Evolutionary conservation across 1,284 basidiomycete genomes (phyloP), one percentile per base, ranked within the genome.

Genomic region (Leccinum fuscescens): DNA sequence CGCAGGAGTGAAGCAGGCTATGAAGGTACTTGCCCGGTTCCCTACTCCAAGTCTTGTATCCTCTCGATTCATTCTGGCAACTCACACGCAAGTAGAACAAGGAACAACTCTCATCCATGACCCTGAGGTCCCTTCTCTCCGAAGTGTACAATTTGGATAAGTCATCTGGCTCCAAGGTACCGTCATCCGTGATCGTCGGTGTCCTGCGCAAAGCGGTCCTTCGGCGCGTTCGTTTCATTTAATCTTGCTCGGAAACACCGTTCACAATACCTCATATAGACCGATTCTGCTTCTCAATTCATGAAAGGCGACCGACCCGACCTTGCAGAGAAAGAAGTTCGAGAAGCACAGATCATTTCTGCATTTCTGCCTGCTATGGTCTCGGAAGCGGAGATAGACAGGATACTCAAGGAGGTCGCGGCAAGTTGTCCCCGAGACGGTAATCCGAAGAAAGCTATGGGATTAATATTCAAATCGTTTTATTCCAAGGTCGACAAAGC

Each of bases 111-210:
- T 76, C 81, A 55, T 85, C 87, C 14, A 86, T 78, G 51, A 82
- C 82, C 17, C 77, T 89, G 63, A 84, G 88, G 88, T 86, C 86
- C 17, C 79, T 88, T 37, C 77, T 90, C 9, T 79, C 88, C 6
- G 88, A 91, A 62, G 79, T 91, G 2, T 85, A 90, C 65, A 78
- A 82, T 17, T 79, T 82, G 39, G 89, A 90, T 75, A 91, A 91
- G 72, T 71, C 71, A 4, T 72, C 79, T 20, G 75, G 76, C 54
- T 71, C 75, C 35, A 74, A 79, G 42, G 68, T 82, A 9, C 62
- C 80, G 20, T 74, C 82, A 11, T 77, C 83, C 5, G 73, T 76
- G 39, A 79, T 88, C 46, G 61, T 74, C 24, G 69, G 74, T 55
- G 80, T 90, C 60, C 65, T 90, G 52, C 81, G 83, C 37, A 89